Conservation (phyloP, 306 rosid genomes). For the Castanopsis chinensis region DNA sequence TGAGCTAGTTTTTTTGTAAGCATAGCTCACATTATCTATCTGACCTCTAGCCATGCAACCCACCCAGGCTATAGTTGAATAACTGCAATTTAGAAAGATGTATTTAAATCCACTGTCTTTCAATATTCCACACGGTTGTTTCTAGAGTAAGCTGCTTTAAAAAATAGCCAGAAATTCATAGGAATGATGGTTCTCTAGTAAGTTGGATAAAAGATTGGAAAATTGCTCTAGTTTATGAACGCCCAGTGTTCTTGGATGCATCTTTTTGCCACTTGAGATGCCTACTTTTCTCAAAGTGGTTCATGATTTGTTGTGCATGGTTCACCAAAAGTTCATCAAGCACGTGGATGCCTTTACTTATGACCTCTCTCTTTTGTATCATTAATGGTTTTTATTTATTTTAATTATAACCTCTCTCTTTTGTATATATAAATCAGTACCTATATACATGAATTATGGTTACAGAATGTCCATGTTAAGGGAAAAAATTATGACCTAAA, state of each 20-base stretch:
- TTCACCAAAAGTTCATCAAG: neutral
- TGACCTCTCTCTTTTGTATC: neutral
- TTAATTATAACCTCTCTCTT: neutral
- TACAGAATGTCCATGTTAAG: neutral
- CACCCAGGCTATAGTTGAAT: constrained; percentile 92
- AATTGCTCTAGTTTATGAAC: neutral
- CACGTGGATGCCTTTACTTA: neutral
- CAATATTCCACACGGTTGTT: neutral
- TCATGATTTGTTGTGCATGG: neutral
- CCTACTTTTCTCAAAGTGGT: neutral
- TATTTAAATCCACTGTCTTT: neutral
- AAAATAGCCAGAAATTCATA: neutral
- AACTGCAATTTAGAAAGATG: constrained; percentile 44
- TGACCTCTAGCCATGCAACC: constrained; percentile 63
- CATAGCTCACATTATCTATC: constrained; percentile 71
- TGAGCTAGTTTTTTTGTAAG: constrained; percentile 56
- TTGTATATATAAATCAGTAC: neutral
- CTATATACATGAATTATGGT: neutral
- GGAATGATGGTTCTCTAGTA: too few species aligned
- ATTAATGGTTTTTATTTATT: neutral
- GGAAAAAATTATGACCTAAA: neutral
- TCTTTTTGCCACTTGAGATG: neutral
- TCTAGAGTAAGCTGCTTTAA: neutral
- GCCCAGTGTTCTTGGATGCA: neutral
- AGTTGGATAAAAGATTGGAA: neutral